Percentiles rank a stretch among this genome's conserved stretches.
Conservation (phyloP, 2,329 filamentous ascomycete species). For the Chaetomium olivaceum region DNA sequence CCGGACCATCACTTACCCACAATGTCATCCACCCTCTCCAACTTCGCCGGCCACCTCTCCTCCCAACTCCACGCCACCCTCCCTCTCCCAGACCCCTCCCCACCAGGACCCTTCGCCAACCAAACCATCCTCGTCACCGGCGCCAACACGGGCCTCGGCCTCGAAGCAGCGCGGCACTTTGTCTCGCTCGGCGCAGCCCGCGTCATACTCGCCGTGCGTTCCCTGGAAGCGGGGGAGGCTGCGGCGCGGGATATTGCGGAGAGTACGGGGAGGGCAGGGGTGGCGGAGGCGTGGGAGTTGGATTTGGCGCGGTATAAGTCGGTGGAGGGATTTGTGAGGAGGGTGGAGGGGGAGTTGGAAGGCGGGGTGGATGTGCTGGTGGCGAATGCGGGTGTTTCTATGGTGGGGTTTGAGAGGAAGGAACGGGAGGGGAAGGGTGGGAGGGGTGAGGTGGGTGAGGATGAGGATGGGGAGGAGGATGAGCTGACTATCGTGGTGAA, state of each 20-base stretch:
- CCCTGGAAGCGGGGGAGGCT: neutral
- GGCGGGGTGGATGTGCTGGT: slow-evolving; percentile 15
- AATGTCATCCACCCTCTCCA: neutral
- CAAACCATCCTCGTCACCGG: slow-evolving; percentile 27
- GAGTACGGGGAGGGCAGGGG: slow-evolving; percentile 8
- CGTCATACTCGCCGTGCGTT: slow-evolving; percentile 23
- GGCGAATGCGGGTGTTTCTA: slow-evolving; percentile 20
- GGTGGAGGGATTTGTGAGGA: slow-evolving; percentile 44
- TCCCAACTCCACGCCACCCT: slow-evolving; percentile 3
- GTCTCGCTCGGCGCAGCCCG: slow-evolving; percentile 18
- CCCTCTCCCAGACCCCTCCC: slow-evolving; percentile 6
- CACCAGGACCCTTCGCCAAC: slow-evolving; percentile 8
- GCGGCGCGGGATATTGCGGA: neutral
- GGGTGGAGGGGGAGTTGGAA: neutral
- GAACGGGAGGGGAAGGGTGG: slow-evolving; percentile 39
- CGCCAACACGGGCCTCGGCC: slow-evolving; percentile 23
- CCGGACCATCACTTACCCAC: neutral
- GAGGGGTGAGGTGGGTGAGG: too few relatives aligned
- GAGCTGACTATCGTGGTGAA: slow-evolving; percentile 55
- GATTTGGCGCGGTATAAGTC: slow-evolving; percentile 48
- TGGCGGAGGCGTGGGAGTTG: slow-evolving; percentile 49
- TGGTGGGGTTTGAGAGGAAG: slow-evolving; percentile 6
- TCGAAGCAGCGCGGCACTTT: slow-evolving; percentile 26
- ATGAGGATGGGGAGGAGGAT: slow-evolving; percentile 28
- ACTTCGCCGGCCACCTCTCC: neutral